These are phyloP conservation scores for Acmispon strigosus DNA, from an alignment of 306 rosid species.

Conservation along the genomic window DNA sequence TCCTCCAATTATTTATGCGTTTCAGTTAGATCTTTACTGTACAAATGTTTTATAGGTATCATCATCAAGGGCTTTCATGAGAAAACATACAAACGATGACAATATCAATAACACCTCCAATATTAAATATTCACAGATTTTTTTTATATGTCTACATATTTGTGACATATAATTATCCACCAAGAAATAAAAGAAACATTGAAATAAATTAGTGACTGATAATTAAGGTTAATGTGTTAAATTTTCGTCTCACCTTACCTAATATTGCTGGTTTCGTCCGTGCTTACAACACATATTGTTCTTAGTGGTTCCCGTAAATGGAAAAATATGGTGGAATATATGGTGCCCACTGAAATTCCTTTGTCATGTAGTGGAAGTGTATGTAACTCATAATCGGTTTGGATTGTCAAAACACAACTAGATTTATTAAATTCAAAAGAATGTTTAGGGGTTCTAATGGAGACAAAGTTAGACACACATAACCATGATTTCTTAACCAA, in stretches of 20 bases:
- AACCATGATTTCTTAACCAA: not conserved
- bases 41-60: not conserved
- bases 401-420: not conserved
- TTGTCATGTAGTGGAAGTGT: slow-evolving; percentile 15
- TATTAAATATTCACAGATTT: not conserved
- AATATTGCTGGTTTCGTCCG: too few relatives aligned
- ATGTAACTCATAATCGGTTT: not conserved
- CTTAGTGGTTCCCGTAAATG: slow-evolving; percentile 11
- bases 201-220: slow-evolving; percentile 23
- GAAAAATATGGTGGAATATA: slow-evolving; percentile 23
- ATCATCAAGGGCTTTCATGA: not conserved
- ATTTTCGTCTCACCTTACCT: too few relatives aligned
- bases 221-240: too few relatives aligned
- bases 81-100: not conserved
- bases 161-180: not conserved
- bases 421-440: slow-evolving; percentile 9
- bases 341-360: slow-evolving; percentile 30
- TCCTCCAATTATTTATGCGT: not conserved
- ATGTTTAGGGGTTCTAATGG: slow-evolving; percentile 4
- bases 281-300: not conserved
- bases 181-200: slow-evolving; percentile 14
- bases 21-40: not conserved
- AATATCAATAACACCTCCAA: not conserved
- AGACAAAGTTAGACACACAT: not conserved
- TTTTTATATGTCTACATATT: not conserved